A percentile compares a stretch with the other conserved stretches of the same genome.
Evolutionary conservation across 306 rosid genomes (phyloP).

Genomic region (barrel medic (Medicago truncatula)): DNA sequence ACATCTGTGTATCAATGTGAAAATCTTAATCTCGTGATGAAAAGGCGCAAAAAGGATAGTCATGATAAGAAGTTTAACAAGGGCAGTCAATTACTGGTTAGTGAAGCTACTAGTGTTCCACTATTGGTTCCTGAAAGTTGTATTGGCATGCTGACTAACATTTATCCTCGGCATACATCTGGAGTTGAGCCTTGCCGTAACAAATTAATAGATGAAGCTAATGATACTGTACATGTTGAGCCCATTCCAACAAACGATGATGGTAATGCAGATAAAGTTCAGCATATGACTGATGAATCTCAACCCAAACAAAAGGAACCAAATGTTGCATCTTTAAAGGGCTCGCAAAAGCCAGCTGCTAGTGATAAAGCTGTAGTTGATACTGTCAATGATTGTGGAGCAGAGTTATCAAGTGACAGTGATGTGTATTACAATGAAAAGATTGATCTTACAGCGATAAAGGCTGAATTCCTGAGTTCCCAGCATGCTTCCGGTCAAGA

Average conservation of each 20-base stretch:
- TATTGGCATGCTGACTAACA: constrained; percentile 19
- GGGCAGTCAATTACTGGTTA: not conserved
- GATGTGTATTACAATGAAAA: constrained; percentile 48
- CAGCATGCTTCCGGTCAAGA: constrained; percentile 43
- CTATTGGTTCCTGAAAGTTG: constrained; percentile 34
- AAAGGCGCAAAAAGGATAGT: constrained; percentile 1
- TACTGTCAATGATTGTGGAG: constrained; percentile 41
- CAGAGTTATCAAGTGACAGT: constrained; percentile 42
- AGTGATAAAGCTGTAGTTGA: constrained; percentile 47
- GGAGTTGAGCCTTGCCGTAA: constrained; percentile 29
- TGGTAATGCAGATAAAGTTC: constrained; percentile 35
- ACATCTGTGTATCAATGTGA: constrained; percentile 11
- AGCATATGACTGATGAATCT: constrained; percentile 12
- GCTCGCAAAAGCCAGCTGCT: constrained; percentile 43
- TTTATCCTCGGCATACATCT: constrained; percentile 18
- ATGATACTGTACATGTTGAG: constrained; percentile 32
- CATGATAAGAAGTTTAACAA: constrained; percentile 13
- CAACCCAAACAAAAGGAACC: constrained; percentile 36
- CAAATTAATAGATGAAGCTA: not conserved
- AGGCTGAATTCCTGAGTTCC: constrained; percentile 52
- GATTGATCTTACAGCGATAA: constrained; percentile 50
- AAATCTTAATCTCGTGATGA: not conserved
- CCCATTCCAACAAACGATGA: constrained; percentile 42
- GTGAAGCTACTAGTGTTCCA: constrained; percentile 7
- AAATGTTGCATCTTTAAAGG: constrained; percentile 32